phyloP scores from a whole-genome alignment of 2,329 filamentous ascomycete genomes.

The Waltergamsia citrina region DNA sequence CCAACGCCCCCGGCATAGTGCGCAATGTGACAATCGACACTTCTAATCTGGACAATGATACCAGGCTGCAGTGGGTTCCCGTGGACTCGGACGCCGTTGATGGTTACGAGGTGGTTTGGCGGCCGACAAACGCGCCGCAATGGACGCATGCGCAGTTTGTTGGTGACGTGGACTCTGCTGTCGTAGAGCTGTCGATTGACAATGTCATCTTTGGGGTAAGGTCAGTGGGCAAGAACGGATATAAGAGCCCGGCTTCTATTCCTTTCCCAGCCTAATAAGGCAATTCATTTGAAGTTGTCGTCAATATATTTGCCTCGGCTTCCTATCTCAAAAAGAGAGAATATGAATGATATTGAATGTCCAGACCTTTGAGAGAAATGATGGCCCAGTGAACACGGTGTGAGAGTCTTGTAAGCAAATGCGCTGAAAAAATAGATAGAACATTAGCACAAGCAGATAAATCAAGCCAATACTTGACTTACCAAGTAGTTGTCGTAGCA shows the following conservation, averaged over 20 bases:
- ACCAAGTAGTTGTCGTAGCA: too few relatives aligned
- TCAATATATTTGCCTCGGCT: too few relatives aligned
- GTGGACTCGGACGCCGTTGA: slow-evolving; percentile 21
- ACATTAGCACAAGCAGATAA: too few relatives aligned
- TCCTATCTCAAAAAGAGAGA: too few relatives aligned
- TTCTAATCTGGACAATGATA: slow-evolving; percentile 35
- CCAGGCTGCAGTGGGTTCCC: slow-evolving; percentile 37
- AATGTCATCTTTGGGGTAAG: slow-evolving; percentile 48
- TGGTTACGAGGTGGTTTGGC: slow-evolving; percentile 47
- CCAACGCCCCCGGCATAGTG: slow-evolving; percentile 38
- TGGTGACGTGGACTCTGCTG: slow-evolving; percentile 32
- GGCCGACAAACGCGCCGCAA: slow-evolving; percentile 36
- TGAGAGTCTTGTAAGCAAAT: too few relatives aligned
- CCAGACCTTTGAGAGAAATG: too few relatives aligned
- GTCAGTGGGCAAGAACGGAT: slow-evolving; percentile 38
- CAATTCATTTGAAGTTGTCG: too few relatives aligned
- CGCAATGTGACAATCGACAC: slow-evolving; percentile 39
- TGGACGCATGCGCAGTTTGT: slow-evolving; percentile 40
- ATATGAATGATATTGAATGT: too few relatives aligned
- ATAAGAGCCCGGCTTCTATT: slow-evolving; percentile 36
- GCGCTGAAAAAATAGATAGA: too few relatives aligned
- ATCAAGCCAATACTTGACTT: too few relatives aligned
- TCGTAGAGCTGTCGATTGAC: slow-evolving; percentile 42
- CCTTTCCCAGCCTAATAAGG: slow-evolving; percentile 10
- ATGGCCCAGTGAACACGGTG: too few relatives aligned